A percentile compares a stretch with the other conserved stretches of the same genome.
Conservation (phyloP, 345 rosid genomes). For the Atalantia buxifolia region DNA sequence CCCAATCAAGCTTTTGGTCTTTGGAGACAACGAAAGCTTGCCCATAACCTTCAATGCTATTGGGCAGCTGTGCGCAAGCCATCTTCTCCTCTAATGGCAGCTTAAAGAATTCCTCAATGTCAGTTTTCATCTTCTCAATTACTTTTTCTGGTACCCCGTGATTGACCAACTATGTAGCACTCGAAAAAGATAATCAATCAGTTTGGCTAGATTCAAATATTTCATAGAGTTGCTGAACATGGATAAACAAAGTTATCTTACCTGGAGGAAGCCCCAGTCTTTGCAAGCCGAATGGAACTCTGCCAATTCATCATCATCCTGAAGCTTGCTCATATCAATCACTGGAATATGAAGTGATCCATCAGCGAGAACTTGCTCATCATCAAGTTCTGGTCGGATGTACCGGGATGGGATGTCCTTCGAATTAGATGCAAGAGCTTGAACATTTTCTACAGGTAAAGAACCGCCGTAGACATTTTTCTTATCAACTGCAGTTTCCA, state of each 20-base stretch:
- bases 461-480: slow-evolving; percentile 21
- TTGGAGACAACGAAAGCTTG: slow-evolving; percentile 50
- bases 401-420: slow-evolving; percentile 30
- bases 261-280: slow-evolving; percentile 68
- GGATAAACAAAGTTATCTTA: not conserved
- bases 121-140: slow-evolving; percentile 36
- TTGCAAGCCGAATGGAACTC: slow-evolving; percentile 53
- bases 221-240: too few relatives aligned
- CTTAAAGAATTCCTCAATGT: slow-evolving; percentile 34
- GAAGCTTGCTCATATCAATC: slow-evolving; percentile 37
- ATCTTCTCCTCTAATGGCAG: slow-evolving; percentile 39
- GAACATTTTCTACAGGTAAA: slow-evolving; percentile 32
- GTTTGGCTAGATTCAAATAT: too few relatives aligned
- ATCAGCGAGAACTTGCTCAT: slow-evolving; percentile 6
- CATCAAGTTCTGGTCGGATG: slow-evolving; percentile 28
- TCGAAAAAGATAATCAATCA: not conserved
- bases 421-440: not conserved
- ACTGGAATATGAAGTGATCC: slow-evolving; percentile 33
- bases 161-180: slow-evolving; percentile 31
- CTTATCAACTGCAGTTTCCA: not conserved
- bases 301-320: slow-evolving; percentile 24
- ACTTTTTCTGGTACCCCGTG: slow-evolving; percentile 34
- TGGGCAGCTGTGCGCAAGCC: slow-evolving; percentile 33
- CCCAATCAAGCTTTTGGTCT: slow-evolving; percentile 56
- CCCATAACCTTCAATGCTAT: slow-evolving; percentile 47